Conservation (phyloP, 1,139 yeast genomes). For the Debaryomyces sp. region DNA sequence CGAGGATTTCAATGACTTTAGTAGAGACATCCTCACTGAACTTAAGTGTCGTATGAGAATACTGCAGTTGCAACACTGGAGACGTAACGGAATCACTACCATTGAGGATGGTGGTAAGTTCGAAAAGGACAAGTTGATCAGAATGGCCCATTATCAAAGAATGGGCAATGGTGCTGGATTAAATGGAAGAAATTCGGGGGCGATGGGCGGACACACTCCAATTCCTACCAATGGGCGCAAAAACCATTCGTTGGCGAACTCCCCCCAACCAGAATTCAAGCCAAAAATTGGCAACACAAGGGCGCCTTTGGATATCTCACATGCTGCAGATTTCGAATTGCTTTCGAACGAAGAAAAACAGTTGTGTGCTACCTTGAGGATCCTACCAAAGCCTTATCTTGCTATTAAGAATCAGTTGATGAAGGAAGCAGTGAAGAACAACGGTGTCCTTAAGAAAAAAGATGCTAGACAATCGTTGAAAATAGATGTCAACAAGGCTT, state of each 20-base stretch:
- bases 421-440: slow-evolving; percentile 82
- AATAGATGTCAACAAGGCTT: slow-evolving; percentile 84
- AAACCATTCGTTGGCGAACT: slow-evolving; percentile 24
- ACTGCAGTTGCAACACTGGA: slow-evolving; percentile 90
- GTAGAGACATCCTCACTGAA: slow-evolving; percentile 74
- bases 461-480: slow-evolving; percentile 81
- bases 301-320: slow-evolving; percentile 73
- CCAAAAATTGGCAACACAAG: slow-evolving; percentile 42
- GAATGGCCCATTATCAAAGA: slow-evolving; percentile 62
- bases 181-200: slow-evolving; percentile 29
- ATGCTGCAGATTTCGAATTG: slow-evolving; percentile 80
- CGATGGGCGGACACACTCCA: slow-evolving; percentile 11
- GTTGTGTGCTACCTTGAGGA: slow-evolving; percentile 79
- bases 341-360: slow-evolving; percentile 84
- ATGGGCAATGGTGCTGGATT: slow-evolving; percentile 50
- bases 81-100: slow-evolving; percentile 84
- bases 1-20: slow-evolving; percentile 74
- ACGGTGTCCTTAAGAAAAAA: slow-evolving; percentile 80
- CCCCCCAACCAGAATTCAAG: slow-evolving; percentile 46
- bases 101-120: slow-evolving; percentile 82
- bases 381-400: slow-evolving; percentile 89
- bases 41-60: slow-evolving; percentile 78
- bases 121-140: slow-evolving; percentile 80
- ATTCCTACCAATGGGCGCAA: slow-evolving; percentile 19
- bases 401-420: slow-evolving; percentile 92